Evolutionary conservation across 306 rosid genomes (phyloP).

Genomic region (Hippophae rhamnoides): DNA sequence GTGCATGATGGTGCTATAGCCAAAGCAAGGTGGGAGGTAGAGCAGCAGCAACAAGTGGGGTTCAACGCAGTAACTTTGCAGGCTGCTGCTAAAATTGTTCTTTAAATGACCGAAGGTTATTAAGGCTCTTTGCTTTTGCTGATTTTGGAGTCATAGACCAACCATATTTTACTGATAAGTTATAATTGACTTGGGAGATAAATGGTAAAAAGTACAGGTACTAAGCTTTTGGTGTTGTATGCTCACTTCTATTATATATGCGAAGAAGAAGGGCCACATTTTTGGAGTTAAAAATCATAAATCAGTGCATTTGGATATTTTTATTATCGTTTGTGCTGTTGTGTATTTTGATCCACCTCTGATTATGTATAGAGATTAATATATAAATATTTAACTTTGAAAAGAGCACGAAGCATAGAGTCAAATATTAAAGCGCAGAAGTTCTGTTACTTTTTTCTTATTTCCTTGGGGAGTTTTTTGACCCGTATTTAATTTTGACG

Average conservation of each 20-base stretch:
- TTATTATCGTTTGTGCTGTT: background rate
- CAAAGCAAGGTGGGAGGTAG: constrained; percentile 41
- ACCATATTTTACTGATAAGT: constrained; percentile 13
- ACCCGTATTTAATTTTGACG: no score
- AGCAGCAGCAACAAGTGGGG: constrained; percentile 32
- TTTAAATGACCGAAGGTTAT: constrained; percentile 6
- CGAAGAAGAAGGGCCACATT: background rate
- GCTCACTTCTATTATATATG: background rate
- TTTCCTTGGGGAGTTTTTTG: no score
- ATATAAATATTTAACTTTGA: constrained; percentile 7
- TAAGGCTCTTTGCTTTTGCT: constrained; percentile 10
- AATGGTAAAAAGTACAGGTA: constrained; percentile 1
- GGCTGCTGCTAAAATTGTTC: constrained; percentile 28
- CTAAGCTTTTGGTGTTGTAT: background rate
- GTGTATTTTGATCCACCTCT: constrained; percentile 18
- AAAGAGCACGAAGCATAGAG: constrained; percentile 19
- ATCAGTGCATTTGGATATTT: background rate
- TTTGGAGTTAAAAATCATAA: background rate
- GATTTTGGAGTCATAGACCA: constrained; percentile 32
- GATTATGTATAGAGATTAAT: constrained; percentile 13
- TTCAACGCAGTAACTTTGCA: constrained; percentile 37
- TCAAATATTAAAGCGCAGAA: constrained; percentile 15
- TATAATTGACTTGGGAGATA: constrained; percentile 15
- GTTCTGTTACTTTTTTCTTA: no score
- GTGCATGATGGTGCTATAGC: constrained; percentile 44